Conservation (phyloP, 257 asterid genomes). For the Solanum pinnatisectum region DNA sequence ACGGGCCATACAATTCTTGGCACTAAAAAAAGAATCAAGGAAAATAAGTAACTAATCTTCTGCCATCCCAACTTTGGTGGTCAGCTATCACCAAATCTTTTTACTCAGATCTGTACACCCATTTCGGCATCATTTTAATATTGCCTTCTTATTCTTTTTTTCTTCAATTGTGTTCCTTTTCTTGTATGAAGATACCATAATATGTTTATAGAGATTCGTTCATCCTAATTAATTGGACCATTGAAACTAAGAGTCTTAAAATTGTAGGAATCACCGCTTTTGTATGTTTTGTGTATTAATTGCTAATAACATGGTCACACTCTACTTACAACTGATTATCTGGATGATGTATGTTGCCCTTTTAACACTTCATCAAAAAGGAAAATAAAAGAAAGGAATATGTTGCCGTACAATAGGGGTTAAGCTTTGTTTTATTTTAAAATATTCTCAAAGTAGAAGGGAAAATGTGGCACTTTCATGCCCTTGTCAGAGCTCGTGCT, state of each 20-base stretch:
- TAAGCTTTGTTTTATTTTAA: not conserved
- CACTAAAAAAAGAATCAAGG: not conserved
- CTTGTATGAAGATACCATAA: not conserved
- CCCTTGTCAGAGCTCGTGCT: not conserved
- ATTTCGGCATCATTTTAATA: not conserved
- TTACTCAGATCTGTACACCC: not conserved
- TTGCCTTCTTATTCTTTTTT: not conserved
- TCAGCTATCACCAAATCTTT: not conserved
- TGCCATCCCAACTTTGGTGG: not conserved
- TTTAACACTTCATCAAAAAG: not conserved
- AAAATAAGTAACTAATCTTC: not conserved
- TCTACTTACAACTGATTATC: not conserved
- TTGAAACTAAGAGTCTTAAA: not conserved
- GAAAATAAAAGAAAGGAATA: not conserved
- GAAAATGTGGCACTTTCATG: not conserved
- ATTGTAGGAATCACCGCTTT: not conserved
- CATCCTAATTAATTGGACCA: too few species aligned
- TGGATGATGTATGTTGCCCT: not conserved
- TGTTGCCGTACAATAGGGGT: not conserved
- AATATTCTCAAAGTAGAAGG: not conserved
- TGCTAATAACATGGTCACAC: not conserved
- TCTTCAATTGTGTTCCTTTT: not conserved
- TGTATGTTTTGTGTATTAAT: not conserved
- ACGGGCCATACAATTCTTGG: constrained; percentile 63
- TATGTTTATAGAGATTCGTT: not conserved